A percentile compares a stretch with the other conserved stretches of the same genome.
These are phyloP conservation scores for Adansonia madagascariensis DNA, from an alignment of 441 rosid genomes.

Conservation along the genomic window DNA sequence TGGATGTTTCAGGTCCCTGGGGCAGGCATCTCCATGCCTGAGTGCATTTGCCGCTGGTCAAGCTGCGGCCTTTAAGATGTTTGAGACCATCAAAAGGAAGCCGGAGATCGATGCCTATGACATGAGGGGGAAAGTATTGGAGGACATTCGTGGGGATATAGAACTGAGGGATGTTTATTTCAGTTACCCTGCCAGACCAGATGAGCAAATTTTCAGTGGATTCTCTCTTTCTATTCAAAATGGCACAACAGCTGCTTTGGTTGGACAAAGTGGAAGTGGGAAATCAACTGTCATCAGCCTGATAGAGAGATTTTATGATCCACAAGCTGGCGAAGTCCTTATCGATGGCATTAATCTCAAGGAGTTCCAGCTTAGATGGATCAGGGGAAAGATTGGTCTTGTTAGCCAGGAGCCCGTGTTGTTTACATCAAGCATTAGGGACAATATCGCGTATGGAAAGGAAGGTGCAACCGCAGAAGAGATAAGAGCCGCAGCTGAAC, in stretches of 20 bases:
- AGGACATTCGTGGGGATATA: constrained; percentile 59
- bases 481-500: constrained; percentile 66
- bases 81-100: constrained; percentile 68
- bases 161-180: constrained; percentile 68
- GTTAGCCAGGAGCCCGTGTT: constrained; percentile 63
- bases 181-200: constrained; percentile 70
- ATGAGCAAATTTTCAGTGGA: constrained; percentile 40
- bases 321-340: constrained; percentile 66
- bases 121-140: constrained; percentile 46
- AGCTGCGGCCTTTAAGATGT: constrained; percentile 88
- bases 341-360: constrained; percentile 42
- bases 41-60: constrained; percentile 78
- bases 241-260: constrained; percentile 17
- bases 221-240: constrained; percentile 18
- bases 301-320: constrained; percentile 82
- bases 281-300: constrained; percentile 73
- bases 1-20: constrained; percentile 59
- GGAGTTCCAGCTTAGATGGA: constrained; percentile 16
- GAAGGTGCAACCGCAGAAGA: constrained; percentile 65
- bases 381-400: constrained; percentile 47
- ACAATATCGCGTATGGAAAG: constrained; percentile 81
- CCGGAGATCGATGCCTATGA: constrained; percentile 74
- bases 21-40: constrained; percentile 76
- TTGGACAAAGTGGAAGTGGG: constrained; percentile 20
- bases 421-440: constrained; percentile 57